Conservation (phyloP, 2,329 filamentous ascomycete species). For the Claviceps sp. region DNA sequence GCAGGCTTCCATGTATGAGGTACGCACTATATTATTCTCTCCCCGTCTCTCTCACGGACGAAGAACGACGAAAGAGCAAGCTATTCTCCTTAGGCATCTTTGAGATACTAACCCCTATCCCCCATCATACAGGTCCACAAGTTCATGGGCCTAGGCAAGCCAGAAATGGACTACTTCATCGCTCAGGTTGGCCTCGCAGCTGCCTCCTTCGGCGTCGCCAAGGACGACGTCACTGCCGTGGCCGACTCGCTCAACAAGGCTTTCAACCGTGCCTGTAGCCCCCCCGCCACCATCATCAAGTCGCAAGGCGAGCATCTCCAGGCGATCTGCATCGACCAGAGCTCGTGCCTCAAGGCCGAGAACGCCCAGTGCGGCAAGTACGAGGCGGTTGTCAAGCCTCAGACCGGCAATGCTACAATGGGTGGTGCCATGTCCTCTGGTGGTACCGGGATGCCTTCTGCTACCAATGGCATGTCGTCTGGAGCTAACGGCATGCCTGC, state of each 20-base stretch:
- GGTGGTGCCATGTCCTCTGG: conserved; percentile 4
- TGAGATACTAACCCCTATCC: neutral
- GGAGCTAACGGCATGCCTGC: neutral
- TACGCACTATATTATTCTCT: neutral
- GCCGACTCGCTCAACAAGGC: conserved; percentile 32
- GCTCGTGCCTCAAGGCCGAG: conserved; percentile 31
- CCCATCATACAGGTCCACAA: conserved; percentile 32
- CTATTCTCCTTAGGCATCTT: too few species aligned
- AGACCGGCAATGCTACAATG: conserved; percentile 7
- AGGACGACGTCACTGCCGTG: conserved; percentile 35
- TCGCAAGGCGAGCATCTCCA: conserved; percentile 34
- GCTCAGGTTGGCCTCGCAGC: conserved; percentile 42
- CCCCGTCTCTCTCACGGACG: too few species aligned
- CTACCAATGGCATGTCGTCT: neutral
- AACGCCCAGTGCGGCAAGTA: conserved; percentile 35
- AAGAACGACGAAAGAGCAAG: neutral
- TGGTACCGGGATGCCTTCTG: conserved; percentile 2
- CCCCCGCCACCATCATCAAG: conserved; percentile 30
- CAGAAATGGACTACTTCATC: conserved; percentile 46
- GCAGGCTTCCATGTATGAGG: conserved; percentile 29
- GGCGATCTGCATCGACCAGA: conserved; percentile 37
- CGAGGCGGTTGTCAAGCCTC: conserved; percentile 14
- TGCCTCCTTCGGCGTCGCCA: conserved; percentile 43
- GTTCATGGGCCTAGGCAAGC: conserved; percentile 42
- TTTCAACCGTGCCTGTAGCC: conserved; percentile 40